Base-by-base conservation (phyloP, 1,284 basidiomycete genomes). In the Tilletia setariae region DNA sequence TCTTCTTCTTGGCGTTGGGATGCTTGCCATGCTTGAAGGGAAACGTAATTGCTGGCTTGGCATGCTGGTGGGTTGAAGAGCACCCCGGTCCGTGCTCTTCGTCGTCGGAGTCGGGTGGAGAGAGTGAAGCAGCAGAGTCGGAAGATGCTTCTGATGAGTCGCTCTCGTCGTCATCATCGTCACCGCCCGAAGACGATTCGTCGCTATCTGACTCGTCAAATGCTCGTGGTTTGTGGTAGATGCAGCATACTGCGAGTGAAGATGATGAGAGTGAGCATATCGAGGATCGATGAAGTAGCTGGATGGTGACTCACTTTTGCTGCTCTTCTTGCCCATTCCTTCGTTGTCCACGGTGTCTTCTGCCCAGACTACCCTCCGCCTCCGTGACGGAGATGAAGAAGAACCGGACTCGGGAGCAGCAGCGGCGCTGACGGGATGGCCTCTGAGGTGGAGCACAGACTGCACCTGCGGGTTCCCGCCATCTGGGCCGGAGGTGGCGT, bases 341-440 rank as follows among this genome's bases (percentile, higher is more conserved):
- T 81, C 79, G 66, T 81, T 81, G 59, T 81, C 79, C 0, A 81
- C 68, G 1, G 79, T 80, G 16, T 74, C 76, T 15, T 77, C 72
- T 2, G 73, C 68, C 79, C 79, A 81, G 0, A 76, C 76, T 16
- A 81, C 56, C 30, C 23, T 59, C 28, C 53, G 23, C 6, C 23
- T 16, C 28, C 56, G 56, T 15, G 46, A 49, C 3, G 46, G 16
- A 7, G 46, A 49, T 49, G 46, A 19, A 3, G 46, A 19, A 6
- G 51, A 2, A 13, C 15, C 11, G 6, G 51, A 23, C 35, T 11
- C 35, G 35, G 35, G 6, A 11, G 35, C 35, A 40, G 11, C 35
- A 40, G 35, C 11, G 6, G 35, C 11, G 35, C 11, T 40, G 11
- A 23, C 7, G 19, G 51, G 21, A 16, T 2, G 6, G 21, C 51